Base-by-base conservation (phyloP, 1,139 yeast genomes). In the Candida dubliniensis region DNA sequence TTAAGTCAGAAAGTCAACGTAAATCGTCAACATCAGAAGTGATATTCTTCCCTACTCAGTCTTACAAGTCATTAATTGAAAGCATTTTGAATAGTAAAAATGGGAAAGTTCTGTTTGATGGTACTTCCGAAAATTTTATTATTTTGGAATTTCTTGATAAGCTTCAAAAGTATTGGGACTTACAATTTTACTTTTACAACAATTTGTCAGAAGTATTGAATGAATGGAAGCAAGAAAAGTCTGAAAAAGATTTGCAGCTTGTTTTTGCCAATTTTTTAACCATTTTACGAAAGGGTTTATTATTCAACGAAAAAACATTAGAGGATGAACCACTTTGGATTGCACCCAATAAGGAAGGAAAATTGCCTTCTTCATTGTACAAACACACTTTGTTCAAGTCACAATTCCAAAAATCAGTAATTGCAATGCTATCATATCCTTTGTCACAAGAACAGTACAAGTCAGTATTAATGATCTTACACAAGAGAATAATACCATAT, bases 401-500 rank as follows among this genome's bases (percentile, higher is more conserved):
- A 2, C 79, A 80, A 34, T 85, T 85, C 60, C 96, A 91, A 61
- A 79, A 78, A 49, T 74, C 80, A 27, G 82, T 95, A 80, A 62
- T 87, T 24, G 60, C 73, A 12, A 64, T 82, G 11, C 70, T 91
- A 54, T 67, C 73, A 34, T 67, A 69, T 47, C 74, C 77, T 26
- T 65, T 80, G 33, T 66, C 74, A 2, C 62, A 81, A 11, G 59
- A 73, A 1, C 96, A 89, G 61, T 85, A 86, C 64, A 88, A 87
- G 62, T 69, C 84, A 1, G 72, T 85, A 2, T 71, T 93, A 43
- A 68, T 80, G 8, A 77, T 90, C 6, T 63, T 93, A 54, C 97
- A 93, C 64, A 89, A 88, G 60, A 71, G 96, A 50, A 76, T 93
- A 41, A 84, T 93, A 32, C 97, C 98, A 35, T 78, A 76, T 58